phyloP scores from a whole-genome alignment of 306 rosid genomes.

The Adenanthera pavonina region DNA sequence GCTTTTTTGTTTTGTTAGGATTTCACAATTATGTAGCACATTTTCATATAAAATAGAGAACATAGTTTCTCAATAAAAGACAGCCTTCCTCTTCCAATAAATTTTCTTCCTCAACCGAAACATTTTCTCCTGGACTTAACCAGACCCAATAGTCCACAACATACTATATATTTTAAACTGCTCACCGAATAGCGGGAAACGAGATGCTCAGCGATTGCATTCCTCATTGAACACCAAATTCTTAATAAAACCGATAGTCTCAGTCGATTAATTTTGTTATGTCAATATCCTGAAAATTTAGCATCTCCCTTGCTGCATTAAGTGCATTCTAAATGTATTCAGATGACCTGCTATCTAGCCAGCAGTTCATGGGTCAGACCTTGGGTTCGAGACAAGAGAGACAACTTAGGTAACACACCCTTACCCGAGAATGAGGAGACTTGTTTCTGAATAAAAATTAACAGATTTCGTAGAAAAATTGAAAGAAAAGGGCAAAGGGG shows the following conservation, averaged over 20 bases:
- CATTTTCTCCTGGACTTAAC: background rate
- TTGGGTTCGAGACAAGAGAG: constrained; percentile 39
- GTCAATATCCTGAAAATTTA: background rate
- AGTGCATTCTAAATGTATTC: background rate
- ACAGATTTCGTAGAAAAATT: constrained; percentile 9
- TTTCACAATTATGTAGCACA: too few relatives aligned
- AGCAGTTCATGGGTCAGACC: constrained; percentile 24
- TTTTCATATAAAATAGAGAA: too few relatives aligned
- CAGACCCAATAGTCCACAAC: too few relatives aligned
- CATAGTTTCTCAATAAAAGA: too few relatives aligned
- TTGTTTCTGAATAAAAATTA: constrained; percentile 36
- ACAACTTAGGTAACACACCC: constrained; percentile 43
- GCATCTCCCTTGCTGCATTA: background rate
- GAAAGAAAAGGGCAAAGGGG: too few relatives aligned
- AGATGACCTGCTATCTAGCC: constrained; percentile 18
- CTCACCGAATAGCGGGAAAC: background rate
- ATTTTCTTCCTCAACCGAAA: background rate
- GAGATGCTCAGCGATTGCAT: background rate
- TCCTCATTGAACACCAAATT: background rate
- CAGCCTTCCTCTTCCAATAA: background rate
- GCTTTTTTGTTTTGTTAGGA: too few relatives aligned
- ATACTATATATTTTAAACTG: background rate
- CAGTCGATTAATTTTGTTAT: background rate
- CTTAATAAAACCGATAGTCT: background rate
- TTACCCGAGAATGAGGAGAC: constrained; percentile 30